Percentiles rank a stretch among this genome's conserved stretches.
These are phyloP conservation scores for Cyclotella sp. DNA, from an alignment of 108 stramenopile genomes.

Conservation along the genomic window DNA sequence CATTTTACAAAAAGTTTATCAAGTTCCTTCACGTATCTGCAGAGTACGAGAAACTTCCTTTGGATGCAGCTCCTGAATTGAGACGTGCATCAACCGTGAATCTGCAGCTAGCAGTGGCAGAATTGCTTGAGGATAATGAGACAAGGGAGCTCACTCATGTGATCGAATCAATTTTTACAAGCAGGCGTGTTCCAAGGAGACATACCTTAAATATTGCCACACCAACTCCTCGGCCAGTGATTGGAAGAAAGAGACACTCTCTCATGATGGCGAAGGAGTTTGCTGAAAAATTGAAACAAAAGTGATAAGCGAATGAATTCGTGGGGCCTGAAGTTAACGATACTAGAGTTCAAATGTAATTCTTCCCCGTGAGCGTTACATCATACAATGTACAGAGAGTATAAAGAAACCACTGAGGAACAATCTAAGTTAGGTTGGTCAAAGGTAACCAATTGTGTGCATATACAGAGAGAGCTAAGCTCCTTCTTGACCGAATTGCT, in stretches of 20 bases:
- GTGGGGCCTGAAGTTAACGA: too few relatives aligned
- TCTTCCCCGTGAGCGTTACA: too few relatives aligned
- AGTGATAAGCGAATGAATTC: not conserved
- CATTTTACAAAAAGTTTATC: constrained; percentile 36
- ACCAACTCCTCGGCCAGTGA: not conserved
- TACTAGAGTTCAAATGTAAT: too few relatives aligned
- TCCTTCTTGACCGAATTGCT: constrained; percentile 97
- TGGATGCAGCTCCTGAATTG: constrained; percentile 5
- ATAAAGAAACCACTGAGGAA: not conserved
- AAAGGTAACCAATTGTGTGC: too few relatives aligned
- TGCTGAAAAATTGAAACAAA: constrained; percentile 9
- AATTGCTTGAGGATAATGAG: constrained; percentile 14
- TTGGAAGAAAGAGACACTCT: constrained; percentile 1
- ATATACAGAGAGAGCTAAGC: constrained; percentile 30
- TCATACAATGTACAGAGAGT: not conserved
- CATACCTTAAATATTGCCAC: not conserved
- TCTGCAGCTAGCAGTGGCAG: constrained; percentile 13
- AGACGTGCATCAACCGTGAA: constrained; percentile 22
- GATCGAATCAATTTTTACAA: constrained; percentile 4
- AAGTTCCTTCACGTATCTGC: constrained; percentile 33
- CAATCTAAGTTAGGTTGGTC: too few relatives aligned
- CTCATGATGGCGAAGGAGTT: not conserved
- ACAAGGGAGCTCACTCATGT: not conserved
- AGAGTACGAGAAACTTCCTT: constrained; percentile 26
- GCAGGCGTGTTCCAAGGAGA: constrained; percentile 1